Evolutionary conservation across 2,329 filamentous ascomycete species (phyloP), one percentile per base, ranked within the genome.

Genomic region (Aspergillus transmontanensis): DNA sequence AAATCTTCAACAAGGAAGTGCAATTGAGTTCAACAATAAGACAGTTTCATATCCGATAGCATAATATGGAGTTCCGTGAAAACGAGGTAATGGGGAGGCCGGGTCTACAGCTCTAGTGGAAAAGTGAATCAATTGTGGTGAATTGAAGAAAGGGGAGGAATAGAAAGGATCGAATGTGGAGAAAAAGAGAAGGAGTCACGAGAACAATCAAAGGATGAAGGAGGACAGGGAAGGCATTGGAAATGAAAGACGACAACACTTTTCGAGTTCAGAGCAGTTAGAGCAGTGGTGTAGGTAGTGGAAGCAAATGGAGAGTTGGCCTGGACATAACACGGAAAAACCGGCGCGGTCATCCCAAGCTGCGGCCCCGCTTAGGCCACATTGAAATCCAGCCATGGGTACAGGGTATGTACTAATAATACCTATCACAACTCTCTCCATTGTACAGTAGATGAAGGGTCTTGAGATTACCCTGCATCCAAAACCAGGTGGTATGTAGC

Each of bases 291-390:
- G 43, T 43, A 58, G 12, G 57, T n/a, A 53, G 43, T 55, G 45
- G 59, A 63, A 60, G 55, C 54, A 64, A 66, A 68, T 46, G 65
- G 59, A 66, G 59, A 71, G 68, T 67, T 70, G 68, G 68, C 66
- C 68, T 66, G 67, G 63, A 68, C 61, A 64, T 65, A 64, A 60
- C 58, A 61, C 57, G 69, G 66, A 65, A 67, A 65, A 69, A 66
- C 60, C 61, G 61, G 61, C 48, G 58, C 59, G 50, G 61, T 51
- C 54, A 19, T 63, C 39, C 58, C 51, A 57, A 62, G 51, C 64
- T 58, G 46, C 60, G 57, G 65, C 60, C 65, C 66, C 66, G 62
- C 64, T 61, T 54, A 41, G 54, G 39, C 62, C 63, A 60, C 58
- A 55, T 51, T 57, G 7, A 36, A 34, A 36, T 34, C 45, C 23